Evolutionary conservation across 306 rosid species (phyloP).

Genomic region (Prunus persica): Prunus_persica_NCBIv2 NC_034009.1:43811501-43812000

Average conservation of each 20-base stretch:
- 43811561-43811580: slow-evolving; percentile 20
- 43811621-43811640: slow-evolving; percentile 32
- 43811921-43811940: slow-evolving; percentile 24
- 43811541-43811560: slow-evolving; percentile 27
- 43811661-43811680: not conserved
- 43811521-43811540: not conserved
- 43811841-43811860: slow-evolving; percentile 38
- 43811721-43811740: not conserved
- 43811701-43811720: not conserved
- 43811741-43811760: not conserved
- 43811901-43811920: slow-evolving; percentile 24
- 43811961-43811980: slow-evolving; percentile 33
- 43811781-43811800: slow-evolving; percentile 32
- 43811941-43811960: slow-evolving; percentile 21
- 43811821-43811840: slow-evolving; percentile 35
- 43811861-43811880: slow-evolving; percentile 40
- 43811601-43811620: slow-evolving; percentile 28
- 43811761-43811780: not conserved
- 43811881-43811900: slow-evolving; percentile 29
- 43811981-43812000: slow-evolving; percentile 40
- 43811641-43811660: slow-evolving; percentile 44
- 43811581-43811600: slow-evolving; percentile 35
- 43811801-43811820: slow-evolving; percentile 40
- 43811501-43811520: slow-evolving; percentile 1
- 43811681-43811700: not conserved